Base-by-base conservation (phyloP, 139 green algal species). In the Bryopsis sp. region DNA sequence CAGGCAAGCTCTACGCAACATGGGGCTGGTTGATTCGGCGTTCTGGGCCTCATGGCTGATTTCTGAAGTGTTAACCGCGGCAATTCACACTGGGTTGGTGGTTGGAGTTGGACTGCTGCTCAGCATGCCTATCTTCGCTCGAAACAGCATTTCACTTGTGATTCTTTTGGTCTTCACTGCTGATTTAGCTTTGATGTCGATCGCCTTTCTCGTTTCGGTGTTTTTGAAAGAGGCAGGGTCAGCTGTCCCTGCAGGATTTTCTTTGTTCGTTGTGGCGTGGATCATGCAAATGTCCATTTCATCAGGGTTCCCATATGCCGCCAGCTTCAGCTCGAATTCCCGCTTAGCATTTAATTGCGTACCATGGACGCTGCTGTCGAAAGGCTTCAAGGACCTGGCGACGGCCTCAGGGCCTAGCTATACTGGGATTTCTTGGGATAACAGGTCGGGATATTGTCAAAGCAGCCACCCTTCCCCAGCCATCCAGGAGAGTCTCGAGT, bases 11-110 rank as follows among this genome's bases (percentile, higher is more conserved):
- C 78, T 98, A 74, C 69, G 72, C 34, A 96, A 84, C 32, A 94
- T 94, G 81, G 92, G 92, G 46, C 89, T 97, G 81, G 74, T 83
- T n/a, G 84, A 95, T 71, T 84, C 72, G 1, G 77, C 85, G 19
- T 97, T 92, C 76, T 97, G 92, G 92, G 39, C 84, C 39, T 88
- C 81, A 0, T 97, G 92, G 91, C 31, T 65, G 24, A 31, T 65
- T 5, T 39, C 58, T 43, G 58, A 65, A 43, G 36, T 76, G 1
- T 7, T 65, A 3, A 33, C n/a, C 28, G 39, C 58, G 11, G 58
- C 58, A 5, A 43, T 43, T 5, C 58, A 65, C 58, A 65, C 58
- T 26, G 58, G 32, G 15, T 8, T 65, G 7, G 58, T 65, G 32
- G 28, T 65, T 5, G 24, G 39, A 5, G 43, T 33, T 26, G 58